These are phyloP conservation scores for Oryza nivara DNA, from an alignment of 176 grass and related monocot genomes.

Conservation along the genomic window DNA sequence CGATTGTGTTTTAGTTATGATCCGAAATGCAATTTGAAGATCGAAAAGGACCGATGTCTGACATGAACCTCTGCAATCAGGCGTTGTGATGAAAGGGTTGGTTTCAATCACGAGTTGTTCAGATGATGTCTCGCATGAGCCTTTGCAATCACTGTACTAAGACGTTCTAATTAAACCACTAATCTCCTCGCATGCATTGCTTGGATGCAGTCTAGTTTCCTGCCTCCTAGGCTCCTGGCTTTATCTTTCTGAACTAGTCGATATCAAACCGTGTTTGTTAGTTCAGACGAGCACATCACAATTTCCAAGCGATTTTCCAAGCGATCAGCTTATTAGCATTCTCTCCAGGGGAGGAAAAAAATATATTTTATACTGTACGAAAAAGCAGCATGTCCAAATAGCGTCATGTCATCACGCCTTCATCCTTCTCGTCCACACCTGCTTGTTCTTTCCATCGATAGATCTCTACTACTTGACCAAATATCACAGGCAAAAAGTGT, in stretches of 20 bases:
- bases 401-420: slow-evolving; percentile 29
- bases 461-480: background rate
- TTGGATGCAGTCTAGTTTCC: background rate
- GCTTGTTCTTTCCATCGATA: background rate
- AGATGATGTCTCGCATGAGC: no score
- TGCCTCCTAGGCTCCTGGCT: background rate
- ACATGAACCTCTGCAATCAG: background rate
- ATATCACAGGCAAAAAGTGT: slow-evolving; percentile 18
- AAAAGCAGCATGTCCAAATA: background rate
- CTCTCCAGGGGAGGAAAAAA: background rate
- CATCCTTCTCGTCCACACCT: slow-evolving; percentile 27
- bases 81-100: background rate
- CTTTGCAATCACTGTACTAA: background rate
- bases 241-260: background rate
- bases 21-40: background rate
- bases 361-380: background rate
- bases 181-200: background rate
- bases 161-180: background rate
- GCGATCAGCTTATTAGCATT: background rate
- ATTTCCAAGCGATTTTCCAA: background rate
- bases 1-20: background rate
- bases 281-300: slow-evolving; percentile 25
- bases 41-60: background rate
- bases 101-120: background rate
- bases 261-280: slow-evolving; percentile 6